phyloP scores from a whole-genome alignment of 108 stramenopile genomes.

The Nitzschia sp. region DNA sequence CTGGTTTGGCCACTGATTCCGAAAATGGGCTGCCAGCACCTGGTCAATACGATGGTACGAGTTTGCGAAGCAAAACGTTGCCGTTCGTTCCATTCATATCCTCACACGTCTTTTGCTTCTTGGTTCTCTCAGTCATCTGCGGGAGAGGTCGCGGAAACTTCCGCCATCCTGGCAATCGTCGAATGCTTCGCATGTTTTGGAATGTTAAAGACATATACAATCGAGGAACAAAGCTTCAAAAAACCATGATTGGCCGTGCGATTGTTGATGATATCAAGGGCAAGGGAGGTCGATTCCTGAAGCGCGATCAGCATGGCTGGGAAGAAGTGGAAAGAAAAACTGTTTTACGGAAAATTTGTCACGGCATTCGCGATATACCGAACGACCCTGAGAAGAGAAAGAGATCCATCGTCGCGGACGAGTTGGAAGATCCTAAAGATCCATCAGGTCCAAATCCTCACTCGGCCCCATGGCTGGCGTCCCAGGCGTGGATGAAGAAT shows the following conservation, averaged over 20 bases:
- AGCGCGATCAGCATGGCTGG: conserved; percentile 16
- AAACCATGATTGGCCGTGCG: conserved; percentile 12
- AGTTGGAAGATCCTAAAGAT: not conserved
- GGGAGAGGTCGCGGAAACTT: conserved; percentile 17
- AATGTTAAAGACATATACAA: conserved; percentile 11
- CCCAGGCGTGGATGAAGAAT: too few species aligned
- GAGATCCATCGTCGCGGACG: conserved; percentile 12
- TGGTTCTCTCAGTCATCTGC: too few species aligned
- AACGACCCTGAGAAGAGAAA: conserved; percentile 12
- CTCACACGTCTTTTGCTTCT: too few species aligned
- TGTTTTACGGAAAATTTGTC: conserved; percentile 14
- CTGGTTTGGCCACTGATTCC: not conserved
- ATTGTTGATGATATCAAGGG: conserved; percentile 7
- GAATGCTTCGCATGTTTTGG: conserved; percentile 22
- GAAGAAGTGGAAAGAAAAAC: conserved; percentile 17
- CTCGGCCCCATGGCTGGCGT: not conserved
- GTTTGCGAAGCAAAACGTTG: too few species aligned
- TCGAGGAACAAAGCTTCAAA: not conserved
- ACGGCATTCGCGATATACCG: conserved; percentile 17
- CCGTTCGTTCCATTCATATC: too few species aligned
- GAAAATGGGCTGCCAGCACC: not conserved
- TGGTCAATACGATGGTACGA: conserved; percentile 3
- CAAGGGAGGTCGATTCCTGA: conserved; percentile 8
- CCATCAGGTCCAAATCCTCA: not conserved
- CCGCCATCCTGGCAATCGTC: conserved; percentile 18